Conservation (phyloP, 495 filamentous ascomycete species). For the Penicillium daleae region DNA sequence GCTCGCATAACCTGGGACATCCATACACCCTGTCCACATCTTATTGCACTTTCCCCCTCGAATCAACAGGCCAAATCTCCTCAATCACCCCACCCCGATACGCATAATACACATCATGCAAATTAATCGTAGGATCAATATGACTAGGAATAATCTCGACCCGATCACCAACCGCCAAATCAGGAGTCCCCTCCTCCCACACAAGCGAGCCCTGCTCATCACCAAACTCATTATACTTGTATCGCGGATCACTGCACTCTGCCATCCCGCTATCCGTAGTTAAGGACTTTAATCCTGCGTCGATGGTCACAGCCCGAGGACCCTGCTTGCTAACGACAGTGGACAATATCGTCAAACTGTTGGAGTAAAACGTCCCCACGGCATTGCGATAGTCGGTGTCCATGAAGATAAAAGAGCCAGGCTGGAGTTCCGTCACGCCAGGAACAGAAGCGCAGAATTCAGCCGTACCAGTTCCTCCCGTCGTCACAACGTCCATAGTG, state of each 20-base stretch:
- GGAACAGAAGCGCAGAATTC: slow-evolving; percentile 45
- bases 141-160: slow-evolving; percentile 46
- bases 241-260: slow-evolving; percentile 41
- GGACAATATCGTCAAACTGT: slow-evolving; percentile 40
- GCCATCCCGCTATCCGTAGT: slow-evolving; percentile 45
- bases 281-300: slow-evolving; percentile 42
- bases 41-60: slow-evolving; percentile 43
- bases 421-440: slow-evolving; percentile 44
- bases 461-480: slow-evolving; percentile 41
- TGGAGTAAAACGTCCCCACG: slow-evolving; percentile 41
- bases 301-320: slow-evolving; percentile 37
- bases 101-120: slow-evolving; percentile 45
- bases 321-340: slow-evolving; percentile 44
- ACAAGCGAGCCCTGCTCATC: slow-evolving; percentile 43
- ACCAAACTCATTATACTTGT: slow-evolving; percentile 38
- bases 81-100: slow-evolving; percentile 37
- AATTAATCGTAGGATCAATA: slow-evolving; percentile 44
- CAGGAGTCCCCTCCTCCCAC: slow-evolving; percentile 36
- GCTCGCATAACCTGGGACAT: background rate
- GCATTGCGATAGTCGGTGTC: slow-evolving; percentile 47
- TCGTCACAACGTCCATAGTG: slow-evolving; percentile 40
- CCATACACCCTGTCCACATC: background rate
- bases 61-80: slow-evolving; percentile 46
- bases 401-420: slow-evolving; percentile 49
- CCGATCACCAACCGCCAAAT: slow-evolving; percentile 36